These are phyloP conservation scores for Coemansia sp. DNA, from an alignment of 192 early-diverging fungal genomes.

Conservation along the genomic window DNA sequence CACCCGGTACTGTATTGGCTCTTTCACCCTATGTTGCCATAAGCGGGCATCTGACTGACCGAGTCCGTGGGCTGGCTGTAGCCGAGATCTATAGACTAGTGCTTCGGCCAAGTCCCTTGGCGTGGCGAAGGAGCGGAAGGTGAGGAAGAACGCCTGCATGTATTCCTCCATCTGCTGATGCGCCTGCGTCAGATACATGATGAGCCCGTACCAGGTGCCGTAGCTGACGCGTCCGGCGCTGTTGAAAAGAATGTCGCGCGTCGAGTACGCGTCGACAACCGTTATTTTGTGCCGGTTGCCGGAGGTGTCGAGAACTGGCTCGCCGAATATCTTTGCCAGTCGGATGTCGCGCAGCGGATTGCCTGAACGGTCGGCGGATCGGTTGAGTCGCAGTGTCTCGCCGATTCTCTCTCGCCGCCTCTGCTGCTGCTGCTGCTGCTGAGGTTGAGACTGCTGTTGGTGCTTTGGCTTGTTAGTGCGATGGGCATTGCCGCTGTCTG, in stretches of 20 bases:
- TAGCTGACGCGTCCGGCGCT: slow-evolving; percentile 50
- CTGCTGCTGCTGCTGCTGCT: slow-evolving; percentile 6
- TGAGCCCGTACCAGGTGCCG: slow-evolving; percentile 44
- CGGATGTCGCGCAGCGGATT: slow-evolving; percentile 21
- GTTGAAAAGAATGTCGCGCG: slow-evolving; percentile 32
- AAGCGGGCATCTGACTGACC: slow-evolving; percentile 51
- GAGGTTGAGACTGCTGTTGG: neutral
- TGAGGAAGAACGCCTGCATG: slow-evolving; percentile 71
- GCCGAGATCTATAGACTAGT: slow-evolving; percentile 64
- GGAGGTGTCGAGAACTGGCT: slow-evolving; percentile 1
- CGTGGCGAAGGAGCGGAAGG: slow-evolving; percentile 80
- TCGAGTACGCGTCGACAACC: neutral
- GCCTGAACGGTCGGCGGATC: neutral
- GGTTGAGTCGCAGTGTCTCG: slow-evolving; percentile 15
- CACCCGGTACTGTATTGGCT: slow-evolving; percentile 68
- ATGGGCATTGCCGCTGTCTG: neutral
- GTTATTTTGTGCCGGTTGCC: neutral
- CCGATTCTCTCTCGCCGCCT: slow-evolving; percentile 13
- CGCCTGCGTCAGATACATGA: slow-evolving; percentile 55
- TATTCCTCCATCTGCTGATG: slow-evolving; percentile 50
- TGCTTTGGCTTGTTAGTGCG: neutral
- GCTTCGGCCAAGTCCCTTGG: slow-evolving; percentile 62
- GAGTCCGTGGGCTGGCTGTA: slow-evolving; percentile 56
- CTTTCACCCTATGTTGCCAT: slow-evolving; percentile 63
- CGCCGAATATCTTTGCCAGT: slow-evolving; percentile 34